Conservation (phyloP, 202 grass and related monocot species). For the Elaeis oleifera region DNA sequence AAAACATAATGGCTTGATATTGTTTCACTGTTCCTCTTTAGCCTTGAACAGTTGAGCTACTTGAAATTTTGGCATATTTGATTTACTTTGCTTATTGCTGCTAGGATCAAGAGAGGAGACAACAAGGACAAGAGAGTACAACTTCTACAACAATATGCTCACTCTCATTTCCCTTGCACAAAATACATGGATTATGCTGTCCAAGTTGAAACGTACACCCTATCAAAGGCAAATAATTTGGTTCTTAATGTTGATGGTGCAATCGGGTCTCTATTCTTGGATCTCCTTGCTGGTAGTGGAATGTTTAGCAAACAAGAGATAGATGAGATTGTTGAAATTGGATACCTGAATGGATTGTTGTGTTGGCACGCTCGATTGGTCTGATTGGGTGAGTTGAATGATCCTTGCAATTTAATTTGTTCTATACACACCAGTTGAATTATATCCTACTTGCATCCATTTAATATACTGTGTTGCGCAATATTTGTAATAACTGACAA, state of each 20-base stretch:
- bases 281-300: slow-evolving; percentile 88
- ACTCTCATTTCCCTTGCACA: slow-evolving; percentile 76
- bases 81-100: slow-evolving; percentile 1
- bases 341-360: slow-evolving; percentile 82
- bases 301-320: slow-evolving; percentile 88
- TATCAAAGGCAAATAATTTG: slow-evolving; percentile 94
- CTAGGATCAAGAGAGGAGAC: slow-evolving; percentile 96
- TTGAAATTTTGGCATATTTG: neutral
- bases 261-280: slow-evolving; percentile 91
- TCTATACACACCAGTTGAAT: too few species aligned
- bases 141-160: slow-evolving; percentile 91
- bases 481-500: too few species aligned
- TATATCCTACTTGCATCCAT: too few species aligned
- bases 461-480: too few species aligned
- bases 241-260: slow-evolving; percentile 92
- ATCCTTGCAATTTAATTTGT: too few species aligned
- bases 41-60: neutral
- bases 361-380: slow-evolving; percentile 73
- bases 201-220: slow-evolving; percentile 83
- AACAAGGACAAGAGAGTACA: slow-evolving; percentile 96
- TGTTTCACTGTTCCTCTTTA: neutral
- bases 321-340: slow-evolving; percentile 77
- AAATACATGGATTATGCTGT: slow-evolving; percentile 96
- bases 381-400: slow-evolving; percentile 54
- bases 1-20: too few species aligned